A percentile compares a stretch with the other conserved stretches of the same genome.
These are phyloP conservation scores for Geopyxis carbonaria DNA, from an alignment of 495 filamentous ascomycete genomes.

Conservation along the genomic window DNA sequence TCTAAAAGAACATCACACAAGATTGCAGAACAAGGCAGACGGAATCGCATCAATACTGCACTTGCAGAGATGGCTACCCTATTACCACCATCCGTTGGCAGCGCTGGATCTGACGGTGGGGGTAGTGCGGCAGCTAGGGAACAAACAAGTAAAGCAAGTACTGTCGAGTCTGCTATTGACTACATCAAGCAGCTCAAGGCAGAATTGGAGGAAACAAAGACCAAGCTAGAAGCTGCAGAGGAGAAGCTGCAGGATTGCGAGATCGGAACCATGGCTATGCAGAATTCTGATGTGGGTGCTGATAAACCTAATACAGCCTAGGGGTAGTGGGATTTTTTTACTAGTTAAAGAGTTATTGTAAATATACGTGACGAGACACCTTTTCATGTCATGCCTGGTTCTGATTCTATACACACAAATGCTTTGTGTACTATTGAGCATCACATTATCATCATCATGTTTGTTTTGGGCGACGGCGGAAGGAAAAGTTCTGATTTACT, in stretches of 20 bases:
- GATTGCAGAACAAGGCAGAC: slow-evolving; percentile 85
- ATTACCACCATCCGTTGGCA: slow-evolving; percentile 37
- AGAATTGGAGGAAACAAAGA: slow-evolving; percentile 50
- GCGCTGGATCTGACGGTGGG: slow-evolving; percentile 7
- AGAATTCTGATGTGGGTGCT: too few relatives aligned
- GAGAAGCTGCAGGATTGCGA: slow-evolving; percentile 3
- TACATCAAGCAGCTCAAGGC: slow-evolving; percentile 77
- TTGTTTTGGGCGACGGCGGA: too few relatives aligned
- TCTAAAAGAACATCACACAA: slow-evolving; percentile 97
- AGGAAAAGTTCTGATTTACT: too few relatives aligned
- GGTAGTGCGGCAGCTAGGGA: slow-evolving; percentile 6
- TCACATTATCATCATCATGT: too few relatives aligned
- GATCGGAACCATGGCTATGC: too few relatives aligned
- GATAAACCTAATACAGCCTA: too few relatives aligned
- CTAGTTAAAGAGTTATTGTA: too few relatives aligned
- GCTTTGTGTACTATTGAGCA: too few relatives aligned
- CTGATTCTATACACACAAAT: too few relatives aligned
- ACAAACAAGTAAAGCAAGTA: slow-evolving; percentile 67
- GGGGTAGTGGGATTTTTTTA: too few relatives aligned
- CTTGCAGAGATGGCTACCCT: slow-evolving; percentile 79
- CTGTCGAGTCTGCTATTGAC: slow-evolving; percentile 86
- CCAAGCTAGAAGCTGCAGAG: slow-evolving; percentile 12
- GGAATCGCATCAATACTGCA: slow-evolving; percentile 89
- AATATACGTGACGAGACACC: too few relatives aligned
- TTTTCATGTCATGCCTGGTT: too few relatives aligned